Evolutionary conservation across 2,329 filamentous ascomycete genomes (phyloP), one percentile per base, ranked within the genome.

Genomic region (Colletotrichum phormii): DNA sequence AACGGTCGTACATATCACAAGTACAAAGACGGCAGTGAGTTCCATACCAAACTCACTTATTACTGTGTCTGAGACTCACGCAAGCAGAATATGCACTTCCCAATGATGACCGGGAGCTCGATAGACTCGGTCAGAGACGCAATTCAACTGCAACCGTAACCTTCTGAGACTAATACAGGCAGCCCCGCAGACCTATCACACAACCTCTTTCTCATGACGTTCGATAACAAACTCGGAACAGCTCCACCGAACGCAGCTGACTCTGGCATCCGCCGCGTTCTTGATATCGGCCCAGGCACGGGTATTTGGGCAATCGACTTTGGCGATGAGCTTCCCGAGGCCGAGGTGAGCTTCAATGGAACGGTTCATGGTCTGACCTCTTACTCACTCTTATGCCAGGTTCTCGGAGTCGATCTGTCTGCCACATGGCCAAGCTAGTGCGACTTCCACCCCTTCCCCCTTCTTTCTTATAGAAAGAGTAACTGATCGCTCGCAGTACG

Each of bases 391-490:
- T 11, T 24, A 18, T 18, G 33, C 11, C 51, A 74, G 72, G 89
- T 81, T 3, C 84, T 85, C 51, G 89, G 89, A 6, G 87, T 88
- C 4, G 89, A 91, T 74, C 82, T 91, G 1, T 89, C 87, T 18
- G 88, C 89, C 0, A 88, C 89, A 12, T 89, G 91, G 71, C 81
- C 81, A 1, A 26, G 31, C 57, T 80, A 75, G 79, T 79, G 61
- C 49, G 74, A 86, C 88, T 75, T 92, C 91, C 75, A 35, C 33
- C 85, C 90, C 26, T 12, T 12, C 15, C n/a, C n/a, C n/a, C n/a
- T n/a, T n/a, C n/a, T 6, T 11, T n/a, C n/a, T 35, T 1, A 6
- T 8, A 3, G 9, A 3, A 2, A 3, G 1, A 51, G 22, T 53
- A 26, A 8, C 53, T 65, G 11, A 58, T 6, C 74, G 75, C 24